Evolutionary conservation across 116 monocot species (phyloP).

Genomic region (Posidonia oceanica): DNA sequence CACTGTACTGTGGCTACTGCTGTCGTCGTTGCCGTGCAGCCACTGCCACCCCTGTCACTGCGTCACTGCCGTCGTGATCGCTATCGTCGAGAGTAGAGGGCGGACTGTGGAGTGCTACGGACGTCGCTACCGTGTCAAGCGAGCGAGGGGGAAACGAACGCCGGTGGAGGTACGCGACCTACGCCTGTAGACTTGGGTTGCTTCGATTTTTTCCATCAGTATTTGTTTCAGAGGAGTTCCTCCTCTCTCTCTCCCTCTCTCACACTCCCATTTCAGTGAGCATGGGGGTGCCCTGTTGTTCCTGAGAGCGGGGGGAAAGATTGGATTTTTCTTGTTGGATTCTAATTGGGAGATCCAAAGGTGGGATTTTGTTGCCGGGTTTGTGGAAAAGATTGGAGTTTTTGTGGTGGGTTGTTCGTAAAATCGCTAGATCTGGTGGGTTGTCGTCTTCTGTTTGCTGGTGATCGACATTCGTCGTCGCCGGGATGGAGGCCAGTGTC

Average conservation of each 20-base stretch:
- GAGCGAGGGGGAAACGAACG: too few species aligned
- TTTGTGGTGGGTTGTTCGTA: neutral
- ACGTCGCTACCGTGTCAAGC: too few species aligned
- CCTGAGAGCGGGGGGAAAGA: neutral
- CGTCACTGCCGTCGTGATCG: too few species aligned
- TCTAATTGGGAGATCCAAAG: neutral
- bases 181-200: neutral
- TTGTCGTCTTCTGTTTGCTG: neutral
- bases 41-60: too few species aligned
- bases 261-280: neutral
- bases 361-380: neutral
- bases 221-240: too few species aligned
- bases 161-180: too few species aligned
- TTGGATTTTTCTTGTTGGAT: neutral
- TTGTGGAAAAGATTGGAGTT: neutral
- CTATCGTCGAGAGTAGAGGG: too few species aligned
- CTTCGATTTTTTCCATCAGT: too few species aligned
- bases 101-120: too few species aligned
- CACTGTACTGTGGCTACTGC: too few species aligned
- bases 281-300: neutral
- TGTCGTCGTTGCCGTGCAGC: too few species aligned
- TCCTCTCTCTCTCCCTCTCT: neutral
- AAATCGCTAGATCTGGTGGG: conserved; percentile 2
- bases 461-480: conserved; percentile 2
- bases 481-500: conserved; percentile 75